A percentile compares a stretch with the other conserved stretches of the same genome.
phyloP scores from a whole-genome alignment of 1,284 basidiomycete genomes.

The Baeospora myosura region DNA sequence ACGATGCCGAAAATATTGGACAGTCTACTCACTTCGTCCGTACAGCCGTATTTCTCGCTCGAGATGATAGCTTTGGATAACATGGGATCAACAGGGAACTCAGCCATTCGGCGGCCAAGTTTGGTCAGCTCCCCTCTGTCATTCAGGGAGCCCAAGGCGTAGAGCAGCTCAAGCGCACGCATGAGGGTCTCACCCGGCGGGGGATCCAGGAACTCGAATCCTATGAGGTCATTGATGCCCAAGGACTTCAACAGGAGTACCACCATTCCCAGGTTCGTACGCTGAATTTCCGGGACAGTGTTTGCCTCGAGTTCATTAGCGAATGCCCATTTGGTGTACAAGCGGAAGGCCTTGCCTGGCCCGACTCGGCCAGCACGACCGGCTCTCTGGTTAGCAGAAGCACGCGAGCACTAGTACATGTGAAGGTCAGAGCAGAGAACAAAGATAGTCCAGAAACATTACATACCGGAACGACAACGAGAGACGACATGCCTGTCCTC shows the following conservation, averaged over 20 bases:
- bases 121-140: conserved; percentile 95
- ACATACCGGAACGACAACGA: conserved; percentile 87
- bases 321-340: conserved; percentile 96
- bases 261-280: conserved; percentile 95
- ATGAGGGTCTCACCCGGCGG: conserved; percentile 98
- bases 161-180: conserved; percentile 87
- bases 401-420: conserved; percentile 77
- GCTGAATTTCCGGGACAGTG: conserved; percentile 97
- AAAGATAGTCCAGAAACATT: conserved; percentile 1
- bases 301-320: conserved; percentile 93
- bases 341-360: conserved; percentile 95
- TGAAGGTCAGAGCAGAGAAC: conserved; percentile 6
- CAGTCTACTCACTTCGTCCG: conserved; percentile 72
- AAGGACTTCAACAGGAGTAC: conserved; percentile 92
- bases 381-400: conserved; percentile 94
- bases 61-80: conserved; percentile 94
- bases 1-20: conserved; percentile 1
- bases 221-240: conserved; percentile 95
- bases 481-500: conserved; percentile 91
- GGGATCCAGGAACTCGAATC: conserved; percentile 99
- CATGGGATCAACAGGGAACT: conserved; percentile 99
- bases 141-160: conserved; percentile 93
- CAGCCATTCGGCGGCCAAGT: conserved; percentile 93
- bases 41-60: conserved; percentile 91
- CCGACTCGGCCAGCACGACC: conserved; percentile 97